Evolutionary conservation across 2,329 filamentous ascomycete genomes (phyloP), one percentile per base, ranked within the genome.

Genomic region (Calcarisporium arbuscula): DNA sequence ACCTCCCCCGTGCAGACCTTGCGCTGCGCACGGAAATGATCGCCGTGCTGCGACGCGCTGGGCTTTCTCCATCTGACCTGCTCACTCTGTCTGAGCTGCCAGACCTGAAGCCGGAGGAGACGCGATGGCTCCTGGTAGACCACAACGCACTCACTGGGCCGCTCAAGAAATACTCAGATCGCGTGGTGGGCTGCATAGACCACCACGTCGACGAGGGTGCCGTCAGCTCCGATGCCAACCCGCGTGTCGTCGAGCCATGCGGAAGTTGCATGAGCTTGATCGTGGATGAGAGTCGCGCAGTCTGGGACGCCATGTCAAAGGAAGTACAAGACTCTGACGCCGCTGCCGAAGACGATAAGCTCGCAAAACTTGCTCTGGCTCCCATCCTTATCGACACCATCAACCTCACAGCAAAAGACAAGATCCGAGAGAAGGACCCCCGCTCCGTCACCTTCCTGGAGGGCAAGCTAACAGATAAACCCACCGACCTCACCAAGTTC

Each of bases 221-320:
- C 6, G 62, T 87, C 0, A 58, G 60, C 0, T 31, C 28, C 3
- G 61, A 69, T 9, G 64, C 63, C 0, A 56, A 68, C 6, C 75
- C 78, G 2, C 68, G 82, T 14, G 60, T 86, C 2, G 68, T 92
- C 15, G 66, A 74, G 42, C 77, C 72, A 35, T 70, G 70, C 37
- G 86, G 85, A 5, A 89, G 83, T 57, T 90, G 85, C 58, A 72
- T 74, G 42, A 86, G 80, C 40, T 62, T 89, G 3, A 67, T 92
- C 1, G 65, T 81, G 1, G 71, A 79, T 20, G 70, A 80, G 47
- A 73, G 70, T 42, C 61, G 63, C 11, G 54, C 64, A 0, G 56
- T 61, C 0, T 89, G 82, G 83, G 69, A 77, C 38, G 58, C 55
- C 2, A 50, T 77, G n/a, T 54, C 45, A 3, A 31, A 34, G n/a